Base-by-base conservation (phyloP, 148 eudicot genomes). In the Dianthus caryophyllus region DNA sequence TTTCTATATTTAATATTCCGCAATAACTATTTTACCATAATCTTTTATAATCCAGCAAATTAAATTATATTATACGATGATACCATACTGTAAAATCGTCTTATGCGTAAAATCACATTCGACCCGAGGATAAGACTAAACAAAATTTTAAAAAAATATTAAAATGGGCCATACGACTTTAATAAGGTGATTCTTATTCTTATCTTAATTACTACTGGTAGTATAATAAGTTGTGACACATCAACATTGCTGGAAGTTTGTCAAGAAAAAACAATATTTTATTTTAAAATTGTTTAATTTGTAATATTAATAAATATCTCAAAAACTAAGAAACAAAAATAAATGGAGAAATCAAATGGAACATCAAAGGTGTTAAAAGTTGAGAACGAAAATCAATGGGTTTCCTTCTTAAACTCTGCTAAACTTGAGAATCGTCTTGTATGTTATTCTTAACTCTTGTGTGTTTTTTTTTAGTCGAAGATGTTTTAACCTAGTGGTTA, bases 241-340 rank as follows among this genome's bases (percentile, higher is more conserved):
- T 53, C 58, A 53, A 53, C 58, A 20, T 53, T 22, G 58, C 58
- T 53, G 58, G 27, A 50, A 2, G 25, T 53, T 53, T 53, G 58
- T 53, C 58, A 53, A 53, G 24, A 11, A 53, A 16, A 53, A n/a
- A 53, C 5, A 6, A 53, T 53, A 53, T 53, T 8, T 2, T 11
- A 51, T 53, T 21, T n/a, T 52, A 24, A 9, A 24, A 21, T 9
- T 5, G 13, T 9, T 52, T 33, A 7, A 1, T 21, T 52, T 53
- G 26, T 12, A 24, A 53, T 53, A 33, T 33, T 2, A 33, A 33
- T 33, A 33, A 53, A 53, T 53, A 53, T 53, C 58, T 10, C 31
- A 53, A 25, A 13, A 22, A 6, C 22, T 21, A 9, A 1, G 25
- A 26, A 41, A 41, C 1, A 41, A 5, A 21, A 21, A 22, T 9